Evolutionary conservation across 306 rosid genomes (phyloP).

Genomic region (Citrullus mucosospermus): DNA sequence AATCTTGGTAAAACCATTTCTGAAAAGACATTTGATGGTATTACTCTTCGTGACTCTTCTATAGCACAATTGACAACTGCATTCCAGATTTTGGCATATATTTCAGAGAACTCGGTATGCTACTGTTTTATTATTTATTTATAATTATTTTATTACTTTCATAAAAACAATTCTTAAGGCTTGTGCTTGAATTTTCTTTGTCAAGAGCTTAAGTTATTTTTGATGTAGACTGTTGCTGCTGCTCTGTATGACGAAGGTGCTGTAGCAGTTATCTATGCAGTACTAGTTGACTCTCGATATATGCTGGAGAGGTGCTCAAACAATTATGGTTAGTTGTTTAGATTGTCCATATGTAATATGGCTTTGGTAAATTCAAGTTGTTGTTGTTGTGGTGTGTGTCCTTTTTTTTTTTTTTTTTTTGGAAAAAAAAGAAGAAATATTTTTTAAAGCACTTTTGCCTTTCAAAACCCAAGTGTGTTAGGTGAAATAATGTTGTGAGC

Average conservation of each 20-base stretch:
- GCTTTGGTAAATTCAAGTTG: background rate
- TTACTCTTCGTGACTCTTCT: slow-evolving; percentile 78
- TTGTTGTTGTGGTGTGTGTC: background rate
- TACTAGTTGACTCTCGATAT: slow-evolving; percentile 78
- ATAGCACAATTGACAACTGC: slow-evolving; percentile 90
- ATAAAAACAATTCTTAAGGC: slow-evolving; percentile 1
- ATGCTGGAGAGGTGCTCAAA: slow-evolving; percentile 94
- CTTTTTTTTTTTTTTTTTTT: no score
- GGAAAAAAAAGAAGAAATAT: background rate
- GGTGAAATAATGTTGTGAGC: background rate
- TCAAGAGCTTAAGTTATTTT: slow-evolving; percentile 15
- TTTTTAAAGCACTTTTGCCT: background rate
- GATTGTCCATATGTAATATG: background rate
- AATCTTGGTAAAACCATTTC: slow-evolving; percentile 76
- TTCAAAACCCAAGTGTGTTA: background rate
- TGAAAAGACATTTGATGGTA: slow-evolving; percentile 90
- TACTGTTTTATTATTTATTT: background rate
- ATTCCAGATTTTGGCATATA: slow-evolving; percentile 80
- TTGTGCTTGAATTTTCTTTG: slow-evolving; percentile 7
- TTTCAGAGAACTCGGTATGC: slow-evolving; percentile 91
- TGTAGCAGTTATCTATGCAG: slow-evolving; percentile 58
- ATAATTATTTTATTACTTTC: background rate
- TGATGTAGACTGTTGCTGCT: slow-evolving; percentile 66
- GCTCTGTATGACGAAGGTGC: slow-evolving; percentile 88
- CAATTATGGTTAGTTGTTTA: slow-evolving; percentile 54